phyloP scores from a whole-genome alignment of 2,329 filamentous ascomycete genomes.

The Talaromyces rugulosus region DNA sequence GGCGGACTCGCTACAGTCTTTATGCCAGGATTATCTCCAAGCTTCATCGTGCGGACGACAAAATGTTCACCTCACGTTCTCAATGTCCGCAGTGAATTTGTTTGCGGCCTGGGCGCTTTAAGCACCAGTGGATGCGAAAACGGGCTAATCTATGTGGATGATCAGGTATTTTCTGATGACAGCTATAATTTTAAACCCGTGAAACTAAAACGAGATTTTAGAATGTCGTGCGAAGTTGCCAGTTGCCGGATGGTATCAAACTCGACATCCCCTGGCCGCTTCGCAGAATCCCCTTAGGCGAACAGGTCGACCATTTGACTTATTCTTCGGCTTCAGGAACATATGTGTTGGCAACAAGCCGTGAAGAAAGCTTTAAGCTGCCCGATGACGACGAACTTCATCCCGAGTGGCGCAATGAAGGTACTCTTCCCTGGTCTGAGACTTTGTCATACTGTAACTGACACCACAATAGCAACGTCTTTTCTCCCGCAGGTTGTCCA shows the following conservation, averaged over 20 bases:
- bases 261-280: slow-evolving; percentile 75
- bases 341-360: slow-evolving; percentile 72
- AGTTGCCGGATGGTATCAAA: slow-evolving; percentile 63
- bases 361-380: slow-evolving; percentile 68
- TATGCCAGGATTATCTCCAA: slow-evolving; percentile 72
- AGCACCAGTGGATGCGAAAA: slow-evolving; percentile 72
- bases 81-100: slow-evolving; percentile 63
- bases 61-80: slow-evolving; percentile 72
- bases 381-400: slow-evolving; percentile 84
- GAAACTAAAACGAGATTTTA: slow-evolving; percentile 29
- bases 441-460: slow-evolving; percentile 7
- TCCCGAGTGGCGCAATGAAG: slow-evolving; percentile 72
- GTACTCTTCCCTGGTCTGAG: slow-evolving; percentile 25
- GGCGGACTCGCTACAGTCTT: slow-evolving; percentile 78
- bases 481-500: slow-evolving; percentile 66
- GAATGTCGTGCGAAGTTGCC: slow-evolving; percentile 68
- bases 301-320: slow-evolving; percentile 67
- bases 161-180: slow-evolving; percentile 32
- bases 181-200: not conserved
- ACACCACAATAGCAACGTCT: slow-evolving; percentile 39
- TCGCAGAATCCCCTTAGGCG: slow-evolving; percentile 64
- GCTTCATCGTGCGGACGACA: slow-evolving; percentile 77
- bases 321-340: slow-evolving; percentile 72
- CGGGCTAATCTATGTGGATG: slow-evolving; percentile 80
- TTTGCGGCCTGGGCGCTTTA: slow-evolving; percentile 70